Conservation (phyloP, 352 stramenopile species). For the Globisporangium canariense region DNA sequence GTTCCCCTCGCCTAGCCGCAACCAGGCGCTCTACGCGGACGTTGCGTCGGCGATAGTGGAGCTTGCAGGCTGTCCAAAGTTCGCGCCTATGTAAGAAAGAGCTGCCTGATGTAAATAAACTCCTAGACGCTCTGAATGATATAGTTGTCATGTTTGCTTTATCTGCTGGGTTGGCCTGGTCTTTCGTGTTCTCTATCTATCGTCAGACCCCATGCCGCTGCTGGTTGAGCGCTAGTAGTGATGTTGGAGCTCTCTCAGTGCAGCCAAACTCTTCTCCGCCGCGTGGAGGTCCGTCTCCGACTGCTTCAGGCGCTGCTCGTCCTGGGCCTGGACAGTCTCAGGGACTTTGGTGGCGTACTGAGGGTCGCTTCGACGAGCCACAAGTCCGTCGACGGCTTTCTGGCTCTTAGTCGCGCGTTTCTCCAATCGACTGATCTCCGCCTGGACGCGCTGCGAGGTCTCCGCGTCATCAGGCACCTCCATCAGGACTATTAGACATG, state of each 20-base stretch:
- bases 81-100: constrained; percentile 2
- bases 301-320: constrained; percentile 49
- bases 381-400: constrained; percentile 41
- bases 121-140: background rate
- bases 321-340: constrained; percentile 56
- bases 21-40: constrained; percentile 47
- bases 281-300: constrained; percentile 55
- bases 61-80: constrained; percentile 20
- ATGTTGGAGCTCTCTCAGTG: constrained; percentile 47
- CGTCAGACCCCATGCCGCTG: background rate
- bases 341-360: constrained; percentile 70
- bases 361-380: constrained; percentile 33
- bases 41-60: constrained; percentile 40
- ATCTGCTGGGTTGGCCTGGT: background rate
- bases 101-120: background rate
- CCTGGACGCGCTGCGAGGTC: constrained; percentile 55
- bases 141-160: background rate
- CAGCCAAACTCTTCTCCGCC: constrained; percentile 47
- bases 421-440: constrained; percentile 58
- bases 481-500: constrained; percentile 44
- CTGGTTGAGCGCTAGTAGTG: constrained; percentile 35
- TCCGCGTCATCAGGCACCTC: constrained; percentile 61
- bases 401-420: constrained; percentile 63
- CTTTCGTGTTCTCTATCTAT: constrained; percentile 8
- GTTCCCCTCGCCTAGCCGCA: constrained; percentile 49